These are phyloP conservation scores for Arthrobotrys pseudoclavata DNA, from an alignment of 2,329 filamentous ascomycete species.

Conservation along the genomic window DNA sequence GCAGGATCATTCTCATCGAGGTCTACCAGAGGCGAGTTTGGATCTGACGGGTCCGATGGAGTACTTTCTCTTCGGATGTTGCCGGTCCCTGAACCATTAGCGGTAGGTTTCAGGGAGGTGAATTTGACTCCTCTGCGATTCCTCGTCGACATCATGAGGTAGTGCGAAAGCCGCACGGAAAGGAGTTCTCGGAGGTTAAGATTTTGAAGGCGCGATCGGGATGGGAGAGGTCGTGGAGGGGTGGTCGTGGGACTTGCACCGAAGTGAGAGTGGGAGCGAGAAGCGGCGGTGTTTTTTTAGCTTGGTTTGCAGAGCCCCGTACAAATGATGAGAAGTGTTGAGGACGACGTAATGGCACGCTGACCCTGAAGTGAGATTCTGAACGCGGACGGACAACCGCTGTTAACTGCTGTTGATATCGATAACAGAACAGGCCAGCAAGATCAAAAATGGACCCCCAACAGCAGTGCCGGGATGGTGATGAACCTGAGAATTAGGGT, in stretches of 20 bases:
- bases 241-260: slow-evolving; percentile 20
- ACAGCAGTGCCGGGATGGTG: neutral
- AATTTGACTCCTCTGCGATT: slow-evolving; percentile 55
- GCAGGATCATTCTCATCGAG: slow-evolving; percentile 52
- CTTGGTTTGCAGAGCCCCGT: neutral
- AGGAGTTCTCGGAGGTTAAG: slow-evolving; percentile 21
- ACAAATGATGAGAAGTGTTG: slow-evolving; percentile 13
- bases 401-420: slow-evolving; percentile 9
- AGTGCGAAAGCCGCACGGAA: slow-evolving; percentile 38
- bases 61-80: slow-evolving; percentile 58
- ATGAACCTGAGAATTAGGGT: slow-evolving; percentile 2
- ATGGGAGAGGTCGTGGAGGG: slow-evolving; percentile 27
- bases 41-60: slow-evolving; percentile 54
- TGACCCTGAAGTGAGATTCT: slow-evolving; percentile 16
- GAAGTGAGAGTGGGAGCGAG: slow-evolving; percentile 22
- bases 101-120: slow-evolving; percentile 50
- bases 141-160: slow-evolving; percentile 47
- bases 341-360: slow-evolving; percentile 39
- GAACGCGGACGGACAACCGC: neutral
- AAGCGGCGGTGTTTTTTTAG: slow-evolving; percentile 15
- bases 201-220: slow-evolving; percentile 33
- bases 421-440: slow-evolving; percentile 10
- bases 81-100: slow-evolving; percentile 49
- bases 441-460: neutral
- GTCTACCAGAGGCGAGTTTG: slow-evolving; percentile 57